A percentile compares a stretch with the other conserved stretches of the same genome.
Conservation (phyloP, 2,329 filamentous ascomycete species). For the Penicillium verrucosum region DNA sequence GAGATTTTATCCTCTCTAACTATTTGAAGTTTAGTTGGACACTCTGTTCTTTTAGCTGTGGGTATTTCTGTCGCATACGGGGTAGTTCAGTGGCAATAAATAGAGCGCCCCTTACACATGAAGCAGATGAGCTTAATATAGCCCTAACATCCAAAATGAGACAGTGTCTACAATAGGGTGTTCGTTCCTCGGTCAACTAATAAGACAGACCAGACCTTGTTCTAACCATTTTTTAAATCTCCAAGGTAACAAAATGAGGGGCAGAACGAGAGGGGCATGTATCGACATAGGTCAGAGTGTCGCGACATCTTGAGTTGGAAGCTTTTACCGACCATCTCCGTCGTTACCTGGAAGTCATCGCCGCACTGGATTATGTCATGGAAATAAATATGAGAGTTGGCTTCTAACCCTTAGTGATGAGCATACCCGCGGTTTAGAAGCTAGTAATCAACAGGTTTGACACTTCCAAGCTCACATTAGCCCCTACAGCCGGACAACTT, state of each 20-base stretch:
- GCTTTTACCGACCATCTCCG: background rate
- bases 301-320: background rate
- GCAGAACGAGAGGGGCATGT: slow-evolving; percentile 6
- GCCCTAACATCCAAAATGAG: slow-evolving; percentile 7
- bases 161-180: background rate
- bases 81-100: background rate
- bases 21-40: background rate
- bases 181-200: slow-evolving; percentile 1
- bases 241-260: slow-evolving; percentile 1
- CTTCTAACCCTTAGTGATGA: background rate
- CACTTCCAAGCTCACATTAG: background rate
- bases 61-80: background rate
- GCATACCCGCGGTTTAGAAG: background rate
- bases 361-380: background rate
- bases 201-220: background rate
- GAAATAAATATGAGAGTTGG: background rate
- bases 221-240: background rate
- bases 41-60: background rate
- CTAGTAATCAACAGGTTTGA: background rate
- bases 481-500: background rate
- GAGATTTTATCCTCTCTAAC: background rate
- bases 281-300: background rate
- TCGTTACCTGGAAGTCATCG: background rate
- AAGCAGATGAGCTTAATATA: slow-evolving; percentile 9
- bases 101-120: slow-evolving; percentile 8